Conservation (phyloP, 371 early-diverging fungal genomes). For the Nematocida major region DNA sequence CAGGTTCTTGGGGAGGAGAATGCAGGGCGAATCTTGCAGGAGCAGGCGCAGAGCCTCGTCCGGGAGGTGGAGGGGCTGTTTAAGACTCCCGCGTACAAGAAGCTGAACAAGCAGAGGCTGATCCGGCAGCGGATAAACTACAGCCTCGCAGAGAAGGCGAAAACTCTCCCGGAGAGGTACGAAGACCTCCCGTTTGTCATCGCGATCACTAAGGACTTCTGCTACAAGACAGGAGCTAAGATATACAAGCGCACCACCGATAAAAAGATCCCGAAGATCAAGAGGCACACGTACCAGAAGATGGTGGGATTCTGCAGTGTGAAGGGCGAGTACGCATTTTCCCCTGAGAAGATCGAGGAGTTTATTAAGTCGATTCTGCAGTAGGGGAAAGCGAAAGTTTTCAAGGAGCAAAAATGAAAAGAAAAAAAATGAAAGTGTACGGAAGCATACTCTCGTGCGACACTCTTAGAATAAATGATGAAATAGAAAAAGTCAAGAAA, state of each 20-base stretch:
- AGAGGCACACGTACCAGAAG: neutral
- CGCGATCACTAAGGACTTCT: conserved; percentile 27
- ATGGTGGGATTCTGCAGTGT: conserved; percentile 25
- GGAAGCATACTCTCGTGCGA: conserved; percentile 37
- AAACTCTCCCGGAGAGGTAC: conserved; percentile 5
- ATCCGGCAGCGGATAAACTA: conserved; percentile 35
- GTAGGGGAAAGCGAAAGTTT: neutral
- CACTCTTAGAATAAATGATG: conserved; percentile 28
- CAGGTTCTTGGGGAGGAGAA: neutral
- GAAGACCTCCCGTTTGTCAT: conserved; percentile 28
- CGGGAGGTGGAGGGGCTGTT: conserved; percentile 23
- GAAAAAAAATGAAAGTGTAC: neutral
- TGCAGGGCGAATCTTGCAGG: neutral
- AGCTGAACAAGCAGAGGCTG: conserved; percentile 44
- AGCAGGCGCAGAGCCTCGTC: conserved; percentile 3
- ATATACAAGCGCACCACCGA: neutral
- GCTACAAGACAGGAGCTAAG: conserved; percentile 43
- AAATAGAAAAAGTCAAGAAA: conserved; percentile 38
- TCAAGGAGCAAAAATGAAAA: neutral
- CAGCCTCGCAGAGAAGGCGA: conserved; percentile 25
- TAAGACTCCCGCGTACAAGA: conserved; percentile 7
- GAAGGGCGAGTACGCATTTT: conserved; percentile 8
- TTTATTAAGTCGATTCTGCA: conserved; percentile 21
- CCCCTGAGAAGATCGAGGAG: conserved; percentile 39
- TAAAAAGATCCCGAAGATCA: neutral